Evolutionary conservation across 1,139 yeast genomes (phyloP).

Genomic region (Pichia sp.): DNA sequence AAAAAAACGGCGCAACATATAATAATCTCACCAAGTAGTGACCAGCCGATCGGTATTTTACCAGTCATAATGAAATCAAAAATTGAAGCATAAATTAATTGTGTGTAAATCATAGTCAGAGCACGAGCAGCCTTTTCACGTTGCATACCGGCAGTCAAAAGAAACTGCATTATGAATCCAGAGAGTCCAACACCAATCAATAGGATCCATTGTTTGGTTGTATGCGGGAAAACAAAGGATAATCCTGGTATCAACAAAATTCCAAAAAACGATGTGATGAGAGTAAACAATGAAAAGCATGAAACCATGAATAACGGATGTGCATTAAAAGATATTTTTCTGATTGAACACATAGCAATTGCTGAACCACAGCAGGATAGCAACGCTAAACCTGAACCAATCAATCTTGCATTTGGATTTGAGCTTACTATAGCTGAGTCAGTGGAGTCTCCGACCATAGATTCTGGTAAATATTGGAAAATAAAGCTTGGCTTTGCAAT

Average conservation of each 20-base stretch:
- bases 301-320: constrained; percentile 77
- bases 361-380: constrained; percentile 68
- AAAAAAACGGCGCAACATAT: constrained; percentile 60
- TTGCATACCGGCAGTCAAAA: constrained; percentile 77
- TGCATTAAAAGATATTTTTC: constrained; percentile 69
- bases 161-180: constrained; percentile 77
- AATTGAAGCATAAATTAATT: constrained; percentile 68
- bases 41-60: constrained; percentile 62
- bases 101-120: constrained; percentile 65
- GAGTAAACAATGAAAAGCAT: constrained; percentile 59
- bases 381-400: constrained; percentile 60
- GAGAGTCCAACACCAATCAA: constrained; percentile 57
- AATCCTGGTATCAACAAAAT: constrained; percentile 55
- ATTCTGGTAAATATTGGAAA: constrained; percentile 26
- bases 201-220: constrained; percentile 54
- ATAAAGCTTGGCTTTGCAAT: constrained; percentile 79
- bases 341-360: constrained; percentile 58
- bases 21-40: constrained; percentile 59
- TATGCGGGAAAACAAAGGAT: constrained; percentile 52
- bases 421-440: constrained; percentile 1
- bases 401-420: constrained; percentile 21
- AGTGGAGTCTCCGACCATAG: constrained; percentile 3
- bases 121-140: constrained; percentile 76
- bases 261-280: constrained; percentile 45
- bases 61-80: constrained; percentile 71